Percentiles rank a stretch among this genome's conserved stretches.
Conservation (phyloP, 768 basidiomycete genomes). For the Xerocomellus chrysenteron region DNA sequence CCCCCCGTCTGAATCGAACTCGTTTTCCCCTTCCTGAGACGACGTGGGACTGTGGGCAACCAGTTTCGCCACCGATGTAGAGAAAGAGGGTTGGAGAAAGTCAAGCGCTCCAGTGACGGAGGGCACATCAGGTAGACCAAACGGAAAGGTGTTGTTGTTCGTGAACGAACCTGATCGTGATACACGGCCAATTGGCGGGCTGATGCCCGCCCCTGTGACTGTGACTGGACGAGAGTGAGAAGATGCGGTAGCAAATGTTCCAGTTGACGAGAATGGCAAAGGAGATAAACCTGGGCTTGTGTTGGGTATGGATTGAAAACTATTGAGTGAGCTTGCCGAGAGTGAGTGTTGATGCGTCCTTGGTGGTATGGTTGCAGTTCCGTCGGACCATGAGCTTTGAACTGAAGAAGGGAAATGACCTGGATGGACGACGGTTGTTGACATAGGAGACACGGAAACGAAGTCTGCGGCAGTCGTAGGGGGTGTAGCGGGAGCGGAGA, state of each 20-base stretch:
- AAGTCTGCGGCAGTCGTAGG: slow-evolving; percentile 24
- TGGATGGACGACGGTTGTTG: slow-evolving; percentile 21
- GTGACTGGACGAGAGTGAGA: slow-evolving; percentile 25
- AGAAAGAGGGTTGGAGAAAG: slow-evolving; percentile 27
- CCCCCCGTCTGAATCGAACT: slow-evolving; percentile 45
- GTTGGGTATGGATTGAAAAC: slow-evolving; percentile 36
- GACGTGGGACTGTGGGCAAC: slow-evolving; percentile 29
- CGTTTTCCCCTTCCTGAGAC: slow-evolving; percentile 54
- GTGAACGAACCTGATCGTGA: slow-evolving; percentile 58
- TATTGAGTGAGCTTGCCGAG: slow-evolving; percentile 30
- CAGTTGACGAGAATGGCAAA: slow-evolving; percentile 30
- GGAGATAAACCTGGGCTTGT: slow-evolving; percentile 30
- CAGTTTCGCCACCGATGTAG: slow-evolving; percentile 7
- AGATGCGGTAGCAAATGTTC: slow-evolving; percentile 30
- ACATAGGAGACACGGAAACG: slow-evolving; percentile 21
- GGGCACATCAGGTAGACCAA: slow-evolving; percentile 35
- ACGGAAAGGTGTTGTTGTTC: slow-evolving; percentile 41
- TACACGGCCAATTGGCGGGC: slow-evolving; percentile 49
- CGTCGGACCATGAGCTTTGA: slow-evolving; percentile 33
- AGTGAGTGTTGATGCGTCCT: slow-evolving; percentile 33
- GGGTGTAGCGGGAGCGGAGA: slow-evolving; percentile 19
- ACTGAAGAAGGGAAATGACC: slow-evolving; percentile 25
- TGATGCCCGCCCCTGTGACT: slow-evolving; percentile 26
- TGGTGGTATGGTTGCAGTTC: slow-evolving; percentile 25
- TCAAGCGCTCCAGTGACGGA: slow-evolving; percentile 27